Base-by-base conservation (phyloP, 2,329 filamentous ascomycete genomes). In the Trematosphaeria pertusa region DNA sequence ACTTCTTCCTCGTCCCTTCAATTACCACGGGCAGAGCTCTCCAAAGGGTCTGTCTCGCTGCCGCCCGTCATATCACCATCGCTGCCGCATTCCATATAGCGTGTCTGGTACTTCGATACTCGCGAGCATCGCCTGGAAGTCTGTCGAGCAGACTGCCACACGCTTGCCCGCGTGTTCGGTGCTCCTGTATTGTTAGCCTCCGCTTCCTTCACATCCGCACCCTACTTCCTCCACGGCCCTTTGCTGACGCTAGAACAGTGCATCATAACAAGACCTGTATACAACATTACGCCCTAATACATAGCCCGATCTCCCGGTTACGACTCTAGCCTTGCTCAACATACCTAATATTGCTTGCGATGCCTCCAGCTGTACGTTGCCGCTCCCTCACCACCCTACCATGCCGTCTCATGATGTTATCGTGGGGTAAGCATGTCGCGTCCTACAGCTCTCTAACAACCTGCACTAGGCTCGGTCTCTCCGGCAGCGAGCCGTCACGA, bases 401-500 rank as follows among this genome's bases (percentile, higher is more conserved):
- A 28, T 55, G 46, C 39, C 47, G 19, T 48, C 45, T 40, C 28
- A 19, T 36, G 22, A 47, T 52, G 47, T 37, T 35, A 44, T 48
- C 42, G 48, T 20, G 40, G 42, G 51, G 46, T n/a, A 38, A 31
- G 36, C 18, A 8, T 36, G n/a, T 33, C 39, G 14, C 49, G 36
- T 14, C 33, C 37, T 21, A 31, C 43, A 39, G 22, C 55, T 55
- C 52, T 65, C 73, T 78, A 79, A 81, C 73, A 61, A 52, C 54
- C 60, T 37, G 52, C 58, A 31, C 67, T 38, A 87, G 87, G 83
- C 81, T 79, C 87, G 89, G 75, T 79, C 83, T 71, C 80, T 85
- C 66, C 84, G 88, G 75, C 83, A 86, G 72, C 87, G 91, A 76
- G 83, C 86, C 72, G 82, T 87, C 65, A 88, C 87, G 58, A 94